These are phyloP conservation scores for Fomitopsis betulina DNA, from an alignment of 1,284 basidiomycete genomes.

Conservation along the genomic window DNA sequence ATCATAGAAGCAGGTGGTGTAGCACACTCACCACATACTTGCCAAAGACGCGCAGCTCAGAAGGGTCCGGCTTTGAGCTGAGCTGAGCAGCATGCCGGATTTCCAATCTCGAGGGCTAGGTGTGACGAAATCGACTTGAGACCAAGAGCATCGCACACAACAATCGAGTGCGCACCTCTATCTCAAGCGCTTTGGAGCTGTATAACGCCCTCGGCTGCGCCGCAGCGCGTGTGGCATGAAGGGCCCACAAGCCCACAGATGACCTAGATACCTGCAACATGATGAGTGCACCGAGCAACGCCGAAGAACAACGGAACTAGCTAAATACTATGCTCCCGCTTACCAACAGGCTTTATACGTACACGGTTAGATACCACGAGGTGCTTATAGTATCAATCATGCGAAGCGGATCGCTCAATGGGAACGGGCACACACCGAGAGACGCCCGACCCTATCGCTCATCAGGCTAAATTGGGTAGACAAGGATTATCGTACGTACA, in stretches of 20 bases:
- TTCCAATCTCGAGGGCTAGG: conserved; percentile 44
- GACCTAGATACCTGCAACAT: background rate
- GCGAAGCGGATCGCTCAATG: background rate
- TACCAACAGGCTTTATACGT: background rate
- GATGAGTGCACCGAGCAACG: background rate
- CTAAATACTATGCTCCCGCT: background rate
- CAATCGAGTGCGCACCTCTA: background rate
- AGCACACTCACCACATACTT: conserved; percentile 58
- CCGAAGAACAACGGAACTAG: background rate
- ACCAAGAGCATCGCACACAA: background rate
- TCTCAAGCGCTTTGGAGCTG: background rate
- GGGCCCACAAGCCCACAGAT: background rate
- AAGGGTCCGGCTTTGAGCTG: conserved; percentile 46
- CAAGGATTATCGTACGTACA: too few relatives aligned
- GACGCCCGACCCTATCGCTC: background rate
- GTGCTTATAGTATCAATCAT: background rate
- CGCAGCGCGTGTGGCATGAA: background rate
- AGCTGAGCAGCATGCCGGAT: conserved; percentile 46
- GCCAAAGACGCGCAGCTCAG: conserved; percentile 55
- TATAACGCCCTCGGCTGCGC: background rate
- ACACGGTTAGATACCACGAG: background rate
- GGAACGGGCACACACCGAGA: background rate
- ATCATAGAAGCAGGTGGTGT: background rate
- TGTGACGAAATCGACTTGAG: background rate
- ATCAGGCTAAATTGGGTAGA: too few relatives aligned